Evolutionary conservation across 2,329 filamentous ascomycete species (phyloP).

Genomic region (Dothideomycetes sp.): DNA sequence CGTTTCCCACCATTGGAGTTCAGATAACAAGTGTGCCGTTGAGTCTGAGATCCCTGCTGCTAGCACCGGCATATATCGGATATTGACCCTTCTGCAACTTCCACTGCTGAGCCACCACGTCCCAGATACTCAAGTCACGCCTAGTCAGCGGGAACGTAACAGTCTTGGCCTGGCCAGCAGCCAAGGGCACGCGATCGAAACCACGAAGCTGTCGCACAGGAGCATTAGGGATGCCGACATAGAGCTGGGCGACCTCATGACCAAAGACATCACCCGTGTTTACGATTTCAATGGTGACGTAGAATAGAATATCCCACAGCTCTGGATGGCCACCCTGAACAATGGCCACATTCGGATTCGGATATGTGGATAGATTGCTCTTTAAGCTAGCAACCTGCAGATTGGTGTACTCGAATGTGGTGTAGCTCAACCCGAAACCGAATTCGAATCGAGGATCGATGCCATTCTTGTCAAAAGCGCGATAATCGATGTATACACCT

Average conservation of each 20-base stretch:
- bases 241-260: slow-evolving; percentile 46
- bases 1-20: neutral
- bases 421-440: slow-evolving; percentile 33
- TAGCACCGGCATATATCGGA: slow-evolving; percentile 23
- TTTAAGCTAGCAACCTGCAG: slow-evolving; percentile 42
- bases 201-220: slow-evolving; percentile 43
- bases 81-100: slow-evolving; percentile 18
- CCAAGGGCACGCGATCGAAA: slow-evolving; percentile 48
- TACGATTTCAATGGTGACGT: slow-evolving; percentile 46
- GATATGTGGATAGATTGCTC: slow-evolving; percentile 37
- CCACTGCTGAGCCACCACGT: slow-evolving; percentile 50
- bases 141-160: slow-evolving; percentile 44
- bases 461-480: slow-evolving; percentile 29
- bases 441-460: slow-evolving; percentile 33
- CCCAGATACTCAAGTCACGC: slow-evolving; percentile 56
- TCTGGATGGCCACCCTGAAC: slow-evolving; percentile 48
- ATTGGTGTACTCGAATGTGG: slow-evolving; percentile 28
- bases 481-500: slow-evolving; percentile 35
- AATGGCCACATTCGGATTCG: slow-evolving; percentile 2
- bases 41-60: slow-evolving; percentile 23
- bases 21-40: slow-evolving; percentile 7
- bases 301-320: slow-evolving; percentile 53
- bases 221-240: slow-evolving; percentile 20
- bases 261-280: slow-evolving; percentile 49
- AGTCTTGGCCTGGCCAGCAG: slow-evolving; percentile 34